A percentile compares a stretch with the other conserved stretches of the same genome.
Evolutionary conservation across 352 stramenopile species (phyloP).

Genomic region (Salisapilia sapeloensis): DNA sequence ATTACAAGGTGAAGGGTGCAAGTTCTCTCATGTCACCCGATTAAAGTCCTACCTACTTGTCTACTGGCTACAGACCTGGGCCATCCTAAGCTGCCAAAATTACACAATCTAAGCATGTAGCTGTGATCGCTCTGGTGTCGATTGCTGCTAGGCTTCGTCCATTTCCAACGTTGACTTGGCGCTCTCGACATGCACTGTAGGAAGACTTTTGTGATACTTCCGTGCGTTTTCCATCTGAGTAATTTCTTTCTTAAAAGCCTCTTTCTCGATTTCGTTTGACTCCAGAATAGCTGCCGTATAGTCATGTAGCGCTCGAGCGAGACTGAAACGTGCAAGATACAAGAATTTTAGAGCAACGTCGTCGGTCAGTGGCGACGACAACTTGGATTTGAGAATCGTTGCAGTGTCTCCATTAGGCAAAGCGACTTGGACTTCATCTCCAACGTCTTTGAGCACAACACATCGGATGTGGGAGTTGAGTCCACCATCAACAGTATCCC

Average conservation of each 20-base stretch:
- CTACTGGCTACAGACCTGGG: too few relatives aligned
- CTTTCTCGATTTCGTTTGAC: conserved; percentile 30
- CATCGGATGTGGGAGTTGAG: conserved; percentile 51
- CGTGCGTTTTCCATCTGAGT: too few relatives aligned
- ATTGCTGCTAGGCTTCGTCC: too few relatives aligned
- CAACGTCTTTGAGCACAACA: conserved; percentile 30
- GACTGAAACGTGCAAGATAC: conserved; percentile 55
- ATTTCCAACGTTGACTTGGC: too few relatives aligned
- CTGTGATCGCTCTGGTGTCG: too few relatives aligned
- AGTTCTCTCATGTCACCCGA: too few relatives aligned
- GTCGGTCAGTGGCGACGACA: conserved; percentile 47
- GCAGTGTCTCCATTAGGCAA: conserved; percentile 33
- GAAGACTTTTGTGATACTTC: too few relatives aligned
- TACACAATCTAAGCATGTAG: too few relatives aligned
- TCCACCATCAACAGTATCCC: conserved; percentile 12
- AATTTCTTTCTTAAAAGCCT: conserved; percentile 49
- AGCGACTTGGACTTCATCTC: conserved; percentile 29
- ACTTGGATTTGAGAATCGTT: conserved; percentile 26
- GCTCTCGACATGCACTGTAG: too few relatives aligned
- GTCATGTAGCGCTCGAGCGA: conserved; percentile 28
- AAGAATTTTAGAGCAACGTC: conserved; percentile 51
- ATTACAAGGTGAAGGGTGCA: too few relatives aligned
- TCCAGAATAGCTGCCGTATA: conserved; percentile 28
- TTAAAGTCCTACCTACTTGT: too few relatives aligned
- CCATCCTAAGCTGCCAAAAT: too few relatives aligned